phyloP scores from a whole-genome alignment of 2,329 filamentous ascomycete species.

The Hypoxylon sp. region DNA sequence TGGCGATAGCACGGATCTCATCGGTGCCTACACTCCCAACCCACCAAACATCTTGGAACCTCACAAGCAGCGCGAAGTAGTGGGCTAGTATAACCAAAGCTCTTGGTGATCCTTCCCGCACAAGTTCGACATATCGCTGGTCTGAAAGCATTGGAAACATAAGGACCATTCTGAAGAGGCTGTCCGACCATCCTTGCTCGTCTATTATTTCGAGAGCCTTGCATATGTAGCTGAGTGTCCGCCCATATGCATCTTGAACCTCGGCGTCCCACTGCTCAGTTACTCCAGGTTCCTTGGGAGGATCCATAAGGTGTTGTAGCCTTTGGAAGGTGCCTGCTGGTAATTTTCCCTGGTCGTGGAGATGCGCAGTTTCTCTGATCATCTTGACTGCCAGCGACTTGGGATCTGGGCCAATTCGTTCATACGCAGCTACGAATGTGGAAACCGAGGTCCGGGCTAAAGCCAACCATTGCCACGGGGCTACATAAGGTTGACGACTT shows the following conservation, averaged over 20 bases:
- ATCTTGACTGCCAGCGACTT: slow-evolving; percentile 32
- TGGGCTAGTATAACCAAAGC: slow-evolving; percentile 65
- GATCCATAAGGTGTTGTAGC: slow-evolving; percentile 34
- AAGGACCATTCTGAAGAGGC: slow-evolving; percentile 28
- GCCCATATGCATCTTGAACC: slow-evolving; percentile 34
- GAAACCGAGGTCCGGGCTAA: slow-evolving; percentile 30
- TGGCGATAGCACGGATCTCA: slow-evolving; percentile 50
- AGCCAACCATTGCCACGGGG: slow-evolving; percentile 40
- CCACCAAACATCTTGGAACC: slow-evolving; percentile 58
- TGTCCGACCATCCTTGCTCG: slow-evolving; percentile 18
- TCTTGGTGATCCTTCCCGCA: slow-evolving; percentile 28
- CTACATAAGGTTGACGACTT: slow-evolving; percentile 33
- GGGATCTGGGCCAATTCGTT: slow-evolving; percentile 32
- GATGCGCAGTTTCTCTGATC: slow-evolving; percentile 26
- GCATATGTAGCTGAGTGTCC: slow-evolving; percentile 30
- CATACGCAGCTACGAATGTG: slow-evolving; percentile 36
- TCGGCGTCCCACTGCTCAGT: slow-evolving; percentile 40
- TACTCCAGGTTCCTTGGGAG: slow-evolving; percentile 8
- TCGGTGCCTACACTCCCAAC: slow-evolving; percentile 52
- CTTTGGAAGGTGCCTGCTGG: slow-evolving; percentile 18
- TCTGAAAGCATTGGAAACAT: slow-evolving; percentile 41
- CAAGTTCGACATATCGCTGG: slow-evolving; percentile 35
- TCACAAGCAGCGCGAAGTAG: slow-evolving; percentile 65
- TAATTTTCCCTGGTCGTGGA: slow-evolving; percentile 26
- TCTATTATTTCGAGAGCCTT: slow-evolving; percentile 26